Evolutionary conservation across 352 stramenopile species (phyloP).

Genomic region (Globisporangium cylindrosporum): DNA sequence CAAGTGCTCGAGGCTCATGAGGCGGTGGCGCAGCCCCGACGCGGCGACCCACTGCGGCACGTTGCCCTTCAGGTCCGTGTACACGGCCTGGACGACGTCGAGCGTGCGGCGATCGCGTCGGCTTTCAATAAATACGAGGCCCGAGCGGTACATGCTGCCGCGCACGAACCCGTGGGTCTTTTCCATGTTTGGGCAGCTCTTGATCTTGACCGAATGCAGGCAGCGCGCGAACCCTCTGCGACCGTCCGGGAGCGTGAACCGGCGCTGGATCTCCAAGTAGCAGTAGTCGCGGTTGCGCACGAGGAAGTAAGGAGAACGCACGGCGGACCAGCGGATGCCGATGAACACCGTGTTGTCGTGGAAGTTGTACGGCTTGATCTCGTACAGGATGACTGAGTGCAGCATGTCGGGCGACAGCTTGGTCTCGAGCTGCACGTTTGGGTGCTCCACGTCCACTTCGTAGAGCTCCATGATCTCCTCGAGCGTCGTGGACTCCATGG

Average conservation of each 20-base stretch:
- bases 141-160: constrained; percentile 81
- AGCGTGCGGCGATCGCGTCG: constrained; percentile 69
- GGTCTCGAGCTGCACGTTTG: constrained; percentile 71
- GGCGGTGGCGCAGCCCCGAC: constrained; percentile 48
- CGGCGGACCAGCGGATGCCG: constrained; percentile 71
- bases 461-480: constrained; percentile 78
- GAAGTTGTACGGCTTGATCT: constrained; percentile 57
- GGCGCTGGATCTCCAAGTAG: constrained; percentile 75
- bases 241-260: constrained; percentile 55
- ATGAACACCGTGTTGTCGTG: constrained; percentile 63
- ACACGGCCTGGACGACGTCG: constrained; percentile 78
- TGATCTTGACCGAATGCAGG: constrained; percentile 85
- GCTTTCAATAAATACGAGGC: constrained; percentile 75
- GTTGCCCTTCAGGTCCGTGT: constrained; percentile 78
- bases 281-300: constrained; percentile 77
- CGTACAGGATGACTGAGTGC: constrained; percentile 78
- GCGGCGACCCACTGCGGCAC: constrained; percentile 68
- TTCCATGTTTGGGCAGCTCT: constrained; percentile 80
- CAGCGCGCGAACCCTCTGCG: constrained; percentile 66
- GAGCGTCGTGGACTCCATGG: constrained; percentile 50
- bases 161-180: constrained; percentile 74
- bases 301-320: constrained; percentile 70
- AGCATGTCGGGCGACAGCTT: constrained; percentile 72
- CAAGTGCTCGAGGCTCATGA: constrained; percentile 76
- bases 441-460: constrained; percentile 66